Base-by-base conservation (phyloP, 169 alveolate species). In the Neospora caninum region DNA sequence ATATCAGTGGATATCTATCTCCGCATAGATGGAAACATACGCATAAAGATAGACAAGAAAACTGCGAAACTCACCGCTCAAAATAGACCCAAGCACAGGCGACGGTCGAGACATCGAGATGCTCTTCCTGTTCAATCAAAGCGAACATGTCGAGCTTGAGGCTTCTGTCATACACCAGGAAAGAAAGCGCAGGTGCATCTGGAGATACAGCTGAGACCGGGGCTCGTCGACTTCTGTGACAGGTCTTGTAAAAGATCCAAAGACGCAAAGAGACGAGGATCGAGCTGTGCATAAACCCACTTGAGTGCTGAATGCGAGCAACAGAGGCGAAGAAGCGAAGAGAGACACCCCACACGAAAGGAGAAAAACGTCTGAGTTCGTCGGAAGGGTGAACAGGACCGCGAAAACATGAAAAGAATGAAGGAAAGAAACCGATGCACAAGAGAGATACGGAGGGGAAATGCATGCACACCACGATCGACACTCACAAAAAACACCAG, bases 31-130 rank as follows among this genome's bases (percentile, higher is more conserved):
- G 73, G n/a, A 64, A 1, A 64, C 31, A 27, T 27, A 1, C 31
- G 31, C n/a, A 16, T 64, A 27, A 1, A 13, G 73, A 64, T 27
- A 22, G 73, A 27, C 4, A 27, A 64, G 20, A 27, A 64, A 22
- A 64, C 7, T 13, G 31, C n/a, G 73, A 64, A 64, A 64, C 91
- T 80, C 53, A 91, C 94, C 93, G 58, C 88, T 93, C 95, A 42
- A 93, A 93, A 45, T 93, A 93, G 31, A 84, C 95, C 95, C 95
- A 93, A 36, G 93, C 95, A 7, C 53, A 54, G n/a, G 93, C 95
- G 45, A 84, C 95, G 36, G 95, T 93, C 58, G 93, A 64, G 69
- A 78, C 80, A 31, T 93, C 93, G 64, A 93, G 67, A 70, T 80
- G 73, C 22, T 42, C 53, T 64, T 73, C 54, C 36, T 43, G 87